phyloP scores from a whole-genome alignment of 2,329 filamentous ascomycete species.

The Karstenula rhodostoma region DNA sequence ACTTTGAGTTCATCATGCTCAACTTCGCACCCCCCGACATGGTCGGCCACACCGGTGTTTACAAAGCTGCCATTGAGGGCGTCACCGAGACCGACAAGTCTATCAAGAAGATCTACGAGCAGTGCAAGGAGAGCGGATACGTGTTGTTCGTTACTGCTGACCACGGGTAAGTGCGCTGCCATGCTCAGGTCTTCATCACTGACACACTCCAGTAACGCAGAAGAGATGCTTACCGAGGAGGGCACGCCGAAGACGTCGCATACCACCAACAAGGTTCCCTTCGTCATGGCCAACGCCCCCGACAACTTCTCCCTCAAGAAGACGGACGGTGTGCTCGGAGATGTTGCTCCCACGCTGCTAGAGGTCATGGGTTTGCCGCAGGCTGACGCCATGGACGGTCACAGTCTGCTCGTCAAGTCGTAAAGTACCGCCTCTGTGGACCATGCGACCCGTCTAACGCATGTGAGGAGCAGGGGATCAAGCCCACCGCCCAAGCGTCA shows the following conservation, averaged over 20 bases:
- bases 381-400: constrained; percentile 91
- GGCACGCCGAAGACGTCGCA: constrained; percentile 98
- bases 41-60: constrained; percentile 98
- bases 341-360: constrained; percentile 94
- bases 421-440: constrained; percentile 38
- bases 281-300: constrained; percentile 97
- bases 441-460: constrained; percentile 5
- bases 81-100: constrained; percentile 89
- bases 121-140: constrained; percentile 92
- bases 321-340: constrained; percentile 87
- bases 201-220: constrained; percentile 73
- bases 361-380: constrained; percentile 89
- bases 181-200: constrained; percentile 20
- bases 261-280: constrained; percentile 97
- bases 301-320: constrained; percentile 87
- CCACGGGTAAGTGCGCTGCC: constrained; percentile 71
- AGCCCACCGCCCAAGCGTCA: constrained; percentile 8
- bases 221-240: constrained; percentile 98
- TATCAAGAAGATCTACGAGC: constrained; percentile 90
- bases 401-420: constrained; percentile 80
- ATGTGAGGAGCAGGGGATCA: constrained; percentile 10
- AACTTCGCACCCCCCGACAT: constrained; percentile 99
- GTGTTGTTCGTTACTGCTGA: constrained; percentile 95
- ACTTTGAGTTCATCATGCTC: constrained; percentile 99
- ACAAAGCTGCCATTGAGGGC: constrained; percentile 89